Percentiles rank a stretch among this genome's conserved stretches.
Evolutionary conservation across 805 yeast genomes (phyloP).

Genomic region (Starmerella apicola): DNA sequence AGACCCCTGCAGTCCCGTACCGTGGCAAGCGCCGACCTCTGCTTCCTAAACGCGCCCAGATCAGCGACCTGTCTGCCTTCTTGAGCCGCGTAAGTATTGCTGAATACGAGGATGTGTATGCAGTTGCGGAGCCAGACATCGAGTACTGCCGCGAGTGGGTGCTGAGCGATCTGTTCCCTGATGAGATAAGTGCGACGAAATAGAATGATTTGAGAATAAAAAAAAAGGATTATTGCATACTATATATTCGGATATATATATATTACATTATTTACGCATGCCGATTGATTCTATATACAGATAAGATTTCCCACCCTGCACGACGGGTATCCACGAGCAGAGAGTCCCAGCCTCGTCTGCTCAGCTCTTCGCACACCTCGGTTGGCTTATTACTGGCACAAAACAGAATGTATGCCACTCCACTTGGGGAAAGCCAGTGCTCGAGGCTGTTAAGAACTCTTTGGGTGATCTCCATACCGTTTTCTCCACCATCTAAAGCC

Average conservation of each 20-base stretch:
- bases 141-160: slow-evolving; percentile 45
- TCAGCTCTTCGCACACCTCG: slow-evolving; percentile 40
- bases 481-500: slow-evolving; percentile 78
- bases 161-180: slow-evolving; percentile 41
- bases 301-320: slow-evolving; percentile 92
- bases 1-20: slow-evolving; percentile 5
- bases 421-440: slow-evolving; percentile 40
- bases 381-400: slow-evolving; percentile 85
- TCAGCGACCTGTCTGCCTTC: slow-evolving; percentile 41
- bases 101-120: slow-evolving; percentile 54
- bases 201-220: no score
- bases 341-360: slow-evolving; percentile 40
- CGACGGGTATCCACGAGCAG: slow-evolving; percentile 49
- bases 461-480: slow-evolving; percentile 82
- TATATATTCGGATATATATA: no score
- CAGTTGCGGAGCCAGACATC: slow-evolving; percentile 34
- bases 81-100: slow-evolving; percentile 53
- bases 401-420: slow-evolving; percentile 77
- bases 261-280: background rate
- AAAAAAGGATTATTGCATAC: no score
- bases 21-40: slow-evolving; percentile 19
- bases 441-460: slow-evolving; percentile 44
- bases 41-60: slow-evolving; percentile 15
- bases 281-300: slow-evolving; percentile 48
- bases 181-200: no score